phyloP scores from a whole-genome alignment of 805 yeast species.

The Wickerhamiella nectarea region DNA sequence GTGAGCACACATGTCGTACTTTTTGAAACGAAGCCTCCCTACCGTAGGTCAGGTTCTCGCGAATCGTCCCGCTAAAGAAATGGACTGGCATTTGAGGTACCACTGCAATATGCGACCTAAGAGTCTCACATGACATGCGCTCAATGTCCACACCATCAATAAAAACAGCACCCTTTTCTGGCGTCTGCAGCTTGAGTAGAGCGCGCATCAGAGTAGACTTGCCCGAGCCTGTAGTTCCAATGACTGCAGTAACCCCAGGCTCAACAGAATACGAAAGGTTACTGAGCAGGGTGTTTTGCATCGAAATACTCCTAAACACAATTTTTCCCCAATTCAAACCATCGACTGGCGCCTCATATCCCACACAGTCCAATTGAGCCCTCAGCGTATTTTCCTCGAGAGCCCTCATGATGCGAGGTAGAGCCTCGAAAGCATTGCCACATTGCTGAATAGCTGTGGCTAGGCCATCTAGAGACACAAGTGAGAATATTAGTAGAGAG shows the following conservation, averaged over 20 bases:
- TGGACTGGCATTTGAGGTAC: slow-evolving; percentile 59
- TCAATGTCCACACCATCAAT: slow-evolving; percentile 38
- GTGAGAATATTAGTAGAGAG: slow-evolving; percentile 58
- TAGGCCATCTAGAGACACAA: slow-evolving; percentile 46
- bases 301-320: slow-evolving; percentile 10
- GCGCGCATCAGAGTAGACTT: slow-evolving; percentile 63
- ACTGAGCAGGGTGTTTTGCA: slow-evolving; percentile 27
- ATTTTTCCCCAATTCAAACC: slow-evolving; percentile 11
- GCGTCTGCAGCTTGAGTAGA: slow-evolving; percentile 39
- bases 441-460: slow-evolving; percentile 64
- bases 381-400: background rate
- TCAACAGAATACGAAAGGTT: slow-evolving; percentile 33
- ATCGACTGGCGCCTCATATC: background rate
- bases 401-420: slow-evolving; percentile 13
- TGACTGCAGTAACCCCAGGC: slow-evolving; percentile 46
- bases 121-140: slow-evolving; percentile 31
- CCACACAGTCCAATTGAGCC: background rate
- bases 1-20: slow-evolving; percentile 22
- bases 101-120: slow-evolving; percentile 45
- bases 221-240: slow-evolving; percentile 86
- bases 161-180: slow-evolving; percentile 29
- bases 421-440: slow-evolving; percentile 48
- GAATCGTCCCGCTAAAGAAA: slow-evolving; percentile 60
- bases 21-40: background rate
- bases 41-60: slow-evolving; percentile 41